Evolutionary conservation across 73 alveolate genomes (phyloP).

Genomic region (Paraurostyla sp.): DNA sequence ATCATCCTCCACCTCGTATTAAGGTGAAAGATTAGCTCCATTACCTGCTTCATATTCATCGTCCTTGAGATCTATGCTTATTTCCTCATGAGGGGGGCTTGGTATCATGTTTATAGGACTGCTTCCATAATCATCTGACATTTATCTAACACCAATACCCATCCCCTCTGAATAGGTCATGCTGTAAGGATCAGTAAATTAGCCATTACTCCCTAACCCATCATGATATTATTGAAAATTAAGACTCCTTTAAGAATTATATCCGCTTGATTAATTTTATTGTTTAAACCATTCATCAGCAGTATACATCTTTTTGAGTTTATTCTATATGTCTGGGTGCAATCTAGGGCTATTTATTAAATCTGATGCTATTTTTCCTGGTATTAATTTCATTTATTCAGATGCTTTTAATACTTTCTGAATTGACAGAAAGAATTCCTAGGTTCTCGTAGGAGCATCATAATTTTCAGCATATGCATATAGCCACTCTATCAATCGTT

Average conservation of each 20-base stretch:
- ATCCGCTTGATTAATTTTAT: neutral
- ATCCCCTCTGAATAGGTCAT: too few species aligned
- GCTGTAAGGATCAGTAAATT: too few species aligned
- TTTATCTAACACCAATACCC: too few species aligned
- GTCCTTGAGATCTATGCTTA: neutral
- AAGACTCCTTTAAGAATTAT: too few species aligned
- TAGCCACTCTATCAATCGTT: conserved; percentile 32
- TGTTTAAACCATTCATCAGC: conserved; percentile 18
- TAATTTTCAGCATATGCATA: neutral
- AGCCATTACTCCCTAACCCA: too few species aligned
- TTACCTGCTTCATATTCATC: neutral
- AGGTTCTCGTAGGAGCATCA: conserved; percentile 30
- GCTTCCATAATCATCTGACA: too few species aligned
- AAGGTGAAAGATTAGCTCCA: neutral
- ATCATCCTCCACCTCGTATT: conserved; percentile 25
- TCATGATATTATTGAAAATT: too few species aligned
- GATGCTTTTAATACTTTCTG: neutral
- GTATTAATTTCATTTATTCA: neutral
- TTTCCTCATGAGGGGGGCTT: conserved; percentile 44
- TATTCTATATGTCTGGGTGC: neutral
- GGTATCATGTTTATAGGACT: too few species aligned
- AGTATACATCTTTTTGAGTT: conserved; percentile 25
- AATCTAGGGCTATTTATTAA: conserved; percentile 27
- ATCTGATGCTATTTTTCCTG: neutral
- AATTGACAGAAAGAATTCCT: neutral